Conservation (phyloP, 2,329 filamentous ascomycete species). For the Exophiala aquamarina region DNA sequence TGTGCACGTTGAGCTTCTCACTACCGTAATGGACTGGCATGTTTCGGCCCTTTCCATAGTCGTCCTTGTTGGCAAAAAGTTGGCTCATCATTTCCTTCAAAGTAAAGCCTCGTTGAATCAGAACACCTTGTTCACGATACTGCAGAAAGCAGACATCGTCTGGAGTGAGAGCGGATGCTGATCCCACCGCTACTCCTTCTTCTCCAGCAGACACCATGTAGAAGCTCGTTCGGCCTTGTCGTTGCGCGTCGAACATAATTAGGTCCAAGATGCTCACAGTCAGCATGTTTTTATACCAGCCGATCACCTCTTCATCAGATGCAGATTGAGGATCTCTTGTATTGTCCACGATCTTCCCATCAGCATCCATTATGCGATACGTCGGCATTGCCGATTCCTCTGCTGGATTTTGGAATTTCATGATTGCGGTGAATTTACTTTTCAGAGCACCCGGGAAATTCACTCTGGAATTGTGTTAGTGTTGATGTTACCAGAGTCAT, state of each 20-base stretch:
- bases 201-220: slow-evolving; percentile 96
- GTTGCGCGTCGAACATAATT: slow-evolving; percentile 96
- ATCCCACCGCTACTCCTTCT: slow-evolving; percentile 90
- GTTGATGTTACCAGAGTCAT: not conserved
- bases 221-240: slow-evolving; percentile 90
- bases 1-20: slow-evolving; percentile 81
- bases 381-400: slow-evolving; percentile 78
- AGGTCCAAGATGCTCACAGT: slow-evolving; percentile 85
- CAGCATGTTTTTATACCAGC: slow-evolving; percentile 65
- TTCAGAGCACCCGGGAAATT: slow-evolving; percentile 92
- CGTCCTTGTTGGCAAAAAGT: slow-evolving; percentile 82
- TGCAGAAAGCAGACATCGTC: slow-evolving; percentile 91
- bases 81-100: slow-evolving; percentile 93
- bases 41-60: slow-evolving; percentile 78
- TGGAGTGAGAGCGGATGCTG: slow-evolving; percentile 77
- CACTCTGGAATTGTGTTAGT: slow-evolving; percentile 40
- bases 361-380: slow-evolving; percentile 86
- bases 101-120: slow-evolving; percentile 83
- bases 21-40: slow-evolving; percentile 94
- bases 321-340: slow-evolving; percentile 67
- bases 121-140: slow-evolving; percentile 90
- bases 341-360: slow-evolving; percentile 78
- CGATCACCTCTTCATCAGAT: slow-evolving; percentile 59
- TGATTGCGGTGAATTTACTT: slow-evolving; percentile 80
- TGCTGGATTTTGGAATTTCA: slow-evolving; percentile 74